A percentile compares a stretch with the other conserved stretches of the same genome.
Evolutionary conservation across 1,139 yeast genomes (phyloP).

Genomic region (Taiozyma onychis): DNA sequence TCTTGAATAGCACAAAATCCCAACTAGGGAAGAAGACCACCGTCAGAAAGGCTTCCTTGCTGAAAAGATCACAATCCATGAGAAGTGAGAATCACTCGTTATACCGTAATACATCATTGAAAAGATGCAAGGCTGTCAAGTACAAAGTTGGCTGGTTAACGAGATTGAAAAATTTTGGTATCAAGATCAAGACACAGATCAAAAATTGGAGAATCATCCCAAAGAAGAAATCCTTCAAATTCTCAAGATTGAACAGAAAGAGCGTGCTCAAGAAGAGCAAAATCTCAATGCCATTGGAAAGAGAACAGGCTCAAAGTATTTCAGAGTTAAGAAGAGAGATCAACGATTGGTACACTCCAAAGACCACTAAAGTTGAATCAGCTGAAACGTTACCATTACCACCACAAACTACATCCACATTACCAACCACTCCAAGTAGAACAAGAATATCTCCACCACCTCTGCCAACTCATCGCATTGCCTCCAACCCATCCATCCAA

Average conservation of each 20-base stretch:
- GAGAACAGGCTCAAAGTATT: conserved; percentile 19
- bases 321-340: conserved; percentile 23
- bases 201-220: conserved; percentile 20
- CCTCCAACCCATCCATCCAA: conserved; percentile 14
- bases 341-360: conserved; percentile 15
- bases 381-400: not conserved
- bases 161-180: conserved; percentile 11
- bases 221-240: conserved; percentile 11
- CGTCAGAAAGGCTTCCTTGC: not conserved
- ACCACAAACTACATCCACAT: not conserved
- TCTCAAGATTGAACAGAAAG: not conserved
- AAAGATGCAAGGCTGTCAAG: conserved; percentile 23
- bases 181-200: conserved; percentile 7
- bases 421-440: not conserved
- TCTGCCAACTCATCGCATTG: conserved; percentile 20
- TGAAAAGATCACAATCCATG: not conserved
- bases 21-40: not conserved
- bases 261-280: not conserved
- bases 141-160: conserved; percentile 23
- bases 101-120: conserved; percentile 13
- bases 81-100: conserved; percentile 12
- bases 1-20: not conserved
- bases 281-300: conserved; percentile 19
- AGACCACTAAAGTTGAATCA: not conserved
- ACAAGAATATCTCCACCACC: conserved; percentile 13